phyloP scores from a whole-genome alignment of 345 rosid species.

The Eucalyptus erythrocorys region DNA sequence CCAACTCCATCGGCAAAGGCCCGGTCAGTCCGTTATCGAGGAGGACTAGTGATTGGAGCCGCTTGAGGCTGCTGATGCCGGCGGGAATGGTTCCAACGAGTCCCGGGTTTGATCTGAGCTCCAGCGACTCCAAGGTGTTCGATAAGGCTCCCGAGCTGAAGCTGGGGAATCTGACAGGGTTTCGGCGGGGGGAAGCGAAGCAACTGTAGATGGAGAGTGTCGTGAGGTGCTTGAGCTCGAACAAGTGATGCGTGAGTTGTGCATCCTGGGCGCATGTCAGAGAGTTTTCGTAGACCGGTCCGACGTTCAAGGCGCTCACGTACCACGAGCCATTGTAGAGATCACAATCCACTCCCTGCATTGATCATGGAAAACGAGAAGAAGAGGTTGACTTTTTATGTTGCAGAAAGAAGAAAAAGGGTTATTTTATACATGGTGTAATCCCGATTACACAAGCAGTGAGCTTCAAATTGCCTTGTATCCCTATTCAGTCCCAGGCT shows the following conservation, averaged over 20 bases:
- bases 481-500: not conserved
- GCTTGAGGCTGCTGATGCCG: slow-evolving; percentile 3
- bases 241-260: slow-evolving; percentile 7
- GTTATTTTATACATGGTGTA: not conserved
- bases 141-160: slow-evolving; percentile 15
- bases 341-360: slow-evolving; percentile 30
- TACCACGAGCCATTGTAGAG: slow-evolving; percentile 15
- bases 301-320: slow-evolving; percentile 11
- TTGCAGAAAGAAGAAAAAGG: not conserved
- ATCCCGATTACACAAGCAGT: not conserved
- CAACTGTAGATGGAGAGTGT: slow-evolving; percentile 18
- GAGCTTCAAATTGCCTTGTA: not conserved
- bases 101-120: slow-evolving; percentile 18
- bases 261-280: slow-evolving; percentile 6
- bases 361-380: not conserved
- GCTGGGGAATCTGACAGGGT: slow-evolving; percentile 3
- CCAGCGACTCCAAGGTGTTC: slow-evolving; percentile 4
- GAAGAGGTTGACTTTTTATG: not conserved
- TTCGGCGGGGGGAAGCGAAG: slow-evolving; percentile 4
- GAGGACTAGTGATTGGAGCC: slow-evolving; percentile 12
- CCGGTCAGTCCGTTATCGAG: slow-evolving; percentile 21
- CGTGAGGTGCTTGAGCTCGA: slow-evolving; percentile 13
- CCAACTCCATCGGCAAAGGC: slow-evolving; percentile 3
- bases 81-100: slow-evolving; percentile 14
- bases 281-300: slow-evolving; percentile 21